Conservation (phyloP, 2,329 filamentous ascomycete genomes). For the Cladosporium sp. region DNA sequence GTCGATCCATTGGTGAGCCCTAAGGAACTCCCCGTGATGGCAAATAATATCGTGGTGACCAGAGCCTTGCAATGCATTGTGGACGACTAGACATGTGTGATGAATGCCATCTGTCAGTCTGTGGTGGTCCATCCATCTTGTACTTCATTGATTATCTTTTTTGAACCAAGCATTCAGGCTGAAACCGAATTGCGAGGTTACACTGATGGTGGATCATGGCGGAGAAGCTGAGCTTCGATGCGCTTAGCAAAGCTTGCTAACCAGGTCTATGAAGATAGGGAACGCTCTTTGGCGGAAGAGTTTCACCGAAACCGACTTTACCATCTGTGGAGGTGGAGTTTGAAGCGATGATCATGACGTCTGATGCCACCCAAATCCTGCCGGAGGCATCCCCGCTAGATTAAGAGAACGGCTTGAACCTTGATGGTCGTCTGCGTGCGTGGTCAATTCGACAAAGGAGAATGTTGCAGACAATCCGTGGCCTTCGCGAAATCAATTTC, state of each 20-base stretch:
- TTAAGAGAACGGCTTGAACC: background rate
- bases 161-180: background rate
- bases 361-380: background rate
- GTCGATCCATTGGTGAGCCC: background rate
- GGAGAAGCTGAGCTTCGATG: slow-evolving; percentile 1
- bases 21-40: background rate
- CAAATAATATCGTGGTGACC: background rate
- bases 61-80: background rate
- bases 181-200: slow-evolving; percentile 1
- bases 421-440: background rate
- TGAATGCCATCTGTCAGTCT: background rate
- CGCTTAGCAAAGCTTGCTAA: background rate
- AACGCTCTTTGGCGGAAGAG: background rate
- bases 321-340: background rate
- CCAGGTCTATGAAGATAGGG: background rate
- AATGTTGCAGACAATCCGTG: background rate
- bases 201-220: slow-evolving; percentile 8
- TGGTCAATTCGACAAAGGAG: background rate
- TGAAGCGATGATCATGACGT: background rate
- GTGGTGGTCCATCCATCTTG: background rate
- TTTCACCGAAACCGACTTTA: background rate
- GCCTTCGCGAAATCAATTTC: background rate
- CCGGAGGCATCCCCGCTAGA: background rate
- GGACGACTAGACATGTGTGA: background rate
- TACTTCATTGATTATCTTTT: background rate